These are phyloP conservation scores for Xerocomus spinulosus DNA, from an alignment of 768 basidiomycete species.

Conservation along the genomic window DNA sequence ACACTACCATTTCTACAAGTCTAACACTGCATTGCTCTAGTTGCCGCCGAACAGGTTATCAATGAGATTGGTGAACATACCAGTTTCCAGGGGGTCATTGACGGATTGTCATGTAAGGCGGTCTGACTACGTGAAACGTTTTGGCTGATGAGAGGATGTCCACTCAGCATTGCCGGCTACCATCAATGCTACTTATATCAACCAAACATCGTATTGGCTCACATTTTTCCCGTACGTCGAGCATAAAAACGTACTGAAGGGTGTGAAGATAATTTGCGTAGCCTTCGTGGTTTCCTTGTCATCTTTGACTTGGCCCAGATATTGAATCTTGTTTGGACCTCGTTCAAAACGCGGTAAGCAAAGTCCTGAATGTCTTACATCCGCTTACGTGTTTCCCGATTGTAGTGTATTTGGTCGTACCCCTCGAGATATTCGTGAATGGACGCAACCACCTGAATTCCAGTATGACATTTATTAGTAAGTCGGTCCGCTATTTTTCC, in stretches of 20 bases:
- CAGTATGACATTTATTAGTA: constrained; percentile 83
- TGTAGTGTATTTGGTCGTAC: constrained; percentile 78
- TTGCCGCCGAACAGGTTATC: constrained; percentile 39
- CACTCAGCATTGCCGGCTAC: constrained; percentile 63
- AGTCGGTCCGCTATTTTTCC: constrained; percentile 26
- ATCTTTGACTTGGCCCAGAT: constrained; percentile 96
- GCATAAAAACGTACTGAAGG: neutral
- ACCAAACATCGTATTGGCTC: constrained; percentile 88
- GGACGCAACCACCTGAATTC: constrained; percentile 87
- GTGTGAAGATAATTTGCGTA: constrained; percentile 26
- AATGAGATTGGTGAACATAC: constrained; percentile 44
- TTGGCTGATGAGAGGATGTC: constrained; percentile 1
- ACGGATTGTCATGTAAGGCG: constrained; percentile 40
- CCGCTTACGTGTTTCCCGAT: neutral
- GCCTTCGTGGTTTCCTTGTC: constrained; percentile 89
- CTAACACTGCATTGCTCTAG: constrained; percentile 14
- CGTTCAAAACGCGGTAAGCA: constrained; percentile 74
- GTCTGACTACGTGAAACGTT: neutral
- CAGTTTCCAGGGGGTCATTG: constrained; percentile 43
- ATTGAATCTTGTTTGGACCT: constrained; percentile 80
- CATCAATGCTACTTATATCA: constrained; percentile 86
- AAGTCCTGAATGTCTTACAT: neutral
- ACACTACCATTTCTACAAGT: neutral
- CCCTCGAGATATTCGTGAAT: constrained; percentile 84
- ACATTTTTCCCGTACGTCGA: constrained; percentile 85